Evolutionary conservation across 768 basidiomycete species (phyloP).

Genomic region (Pulveroboletus sp.): DNA sequence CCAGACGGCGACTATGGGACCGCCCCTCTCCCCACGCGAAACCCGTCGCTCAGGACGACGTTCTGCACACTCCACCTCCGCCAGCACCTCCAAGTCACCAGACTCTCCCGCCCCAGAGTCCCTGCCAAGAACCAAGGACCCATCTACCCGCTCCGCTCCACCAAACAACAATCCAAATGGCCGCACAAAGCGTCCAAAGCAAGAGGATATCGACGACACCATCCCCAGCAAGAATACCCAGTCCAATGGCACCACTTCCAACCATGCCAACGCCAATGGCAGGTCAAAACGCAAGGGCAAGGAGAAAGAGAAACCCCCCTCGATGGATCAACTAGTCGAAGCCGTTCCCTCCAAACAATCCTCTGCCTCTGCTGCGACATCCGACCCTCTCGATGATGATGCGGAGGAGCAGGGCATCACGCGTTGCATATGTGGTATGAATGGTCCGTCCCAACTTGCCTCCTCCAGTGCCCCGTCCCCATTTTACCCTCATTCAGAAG

Average conservation of each 20-base stretch:
- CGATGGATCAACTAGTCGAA: slow-evolving; percentile 29
- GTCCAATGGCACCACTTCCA: slow-evolving; percentile 29
- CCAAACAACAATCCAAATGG: slow-evolving; percentile 37
- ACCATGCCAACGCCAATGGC: slow-evolving; percentile 34
- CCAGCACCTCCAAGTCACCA: slow-evolving; percentile 70
- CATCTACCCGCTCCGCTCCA: slow-evolving; percentile 38
- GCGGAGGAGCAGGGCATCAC: slow-evolving; percentile 60
- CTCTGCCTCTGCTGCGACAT: slow-evolving; percentile 32
- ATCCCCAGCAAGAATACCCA: slow-evolving; percentile 44
- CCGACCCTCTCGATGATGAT: slow-evolving; percentile 39
- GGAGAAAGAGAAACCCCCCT: slow-evolving; percentile 55
- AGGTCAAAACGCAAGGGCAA: slow-evolving; percentile 63
- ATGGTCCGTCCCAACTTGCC: slow-evolving; percentile 48
- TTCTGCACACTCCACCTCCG: slow-evolving; percentile 62
- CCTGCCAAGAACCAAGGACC: slow-evolving; percentile 41
- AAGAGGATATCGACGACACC: slow-evolving; percentile 68
- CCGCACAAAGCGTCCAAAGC: slow-evolving; percentile 62
- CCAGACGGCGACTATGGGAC: slow-evolving; percentile 69
- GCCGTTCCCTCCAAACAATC: slow-evolving; percentile 26
- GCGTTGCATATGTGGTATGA: slow-evolving; percentile 83
- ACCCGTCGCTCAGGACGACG: slow-evolving; percentile 77
- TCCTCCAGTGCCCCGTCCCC: slow-evolving; percentile 14
- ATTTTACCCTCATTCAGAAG: slow-evolving; percentile 46
- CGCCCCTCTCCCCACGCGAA: slow-evolving; percentile 74
- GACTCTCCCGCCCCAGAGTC: slow-evolving; percentile 59